These are phyloP conservation scores for Monilinia laxa DNA, from an alignment of 2,329 filamentous ascomycete genomes.

Conservation along the genomic window DNA sequence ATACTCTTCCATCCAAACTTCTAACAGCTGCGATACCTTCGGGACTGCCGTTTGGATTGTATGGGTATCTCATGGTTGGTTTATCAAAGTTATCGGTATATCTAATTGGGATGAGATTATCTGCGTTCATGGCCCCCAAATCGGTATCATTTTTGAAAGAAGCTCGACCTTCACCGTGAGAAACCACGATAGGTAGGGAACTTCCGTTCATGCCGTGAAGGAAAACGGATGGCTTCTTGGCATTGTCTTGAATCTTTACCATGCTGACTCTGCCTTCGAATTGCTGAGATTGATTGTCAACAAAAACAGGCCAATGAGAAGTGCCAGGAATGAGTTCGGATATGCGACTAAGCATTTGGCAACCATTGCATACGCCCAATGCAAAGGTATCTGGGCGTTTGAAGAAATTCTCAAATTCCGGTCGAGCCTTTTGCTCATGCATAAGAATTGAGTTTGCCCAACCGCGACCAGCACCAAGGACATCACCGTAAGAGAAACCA, in stretches of 20 bases:
- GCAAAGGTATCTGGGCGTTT: constrained; percentile 84
- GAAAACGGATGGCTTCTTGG: constrained; percentile 70
- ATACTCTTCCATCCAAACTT: constrained; percentile 62
- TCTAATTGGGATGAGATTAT: constrained; percentile 71
- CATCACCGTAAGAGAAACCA: constrained; percentile 88
- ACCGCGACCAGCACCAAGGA: constrained; percentile 90
- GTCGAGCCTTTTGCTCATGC: constrained; percentile 69
- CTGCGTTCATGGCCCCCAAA: constrained; percentile 56
- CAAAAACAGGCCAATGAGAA: constrained; percentile 79
- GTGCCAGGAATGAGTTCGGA: constrained; percentile 86
- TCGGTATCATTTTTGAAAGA: constrained; percentile 58
- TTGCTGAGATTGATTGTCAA: constrained; percentile 80
- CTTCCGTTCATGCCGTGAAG: constrained; percentile 84
- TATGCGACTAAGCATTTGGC: constrained; percentile 85
- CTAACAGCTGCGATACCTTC: constrained; percentile 67
- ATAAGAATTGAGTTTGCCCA: constrained; percentile 94
- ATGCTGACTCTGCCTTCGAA: constrained; percentile 88
- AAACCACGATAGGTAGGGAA: constrained; percentile 79
- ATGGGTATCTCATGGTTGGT: constrained; percentile 80
- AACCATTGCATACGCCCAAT: constrained; percentile 95
- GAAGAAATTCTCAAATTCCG: constrained; percentile 84
- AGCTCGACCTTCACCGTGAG: constrained; percentile 88
- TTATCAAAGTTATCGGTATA: constrained; percentile 81
- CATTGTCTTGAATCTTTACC: constrained; percentile 71
- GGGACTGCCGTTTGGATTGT: constrained; percentile 76